Conservation (phyloP, 2,329 filamentous ascomycete species). For the Aspergillus carbonarius region DNA sequence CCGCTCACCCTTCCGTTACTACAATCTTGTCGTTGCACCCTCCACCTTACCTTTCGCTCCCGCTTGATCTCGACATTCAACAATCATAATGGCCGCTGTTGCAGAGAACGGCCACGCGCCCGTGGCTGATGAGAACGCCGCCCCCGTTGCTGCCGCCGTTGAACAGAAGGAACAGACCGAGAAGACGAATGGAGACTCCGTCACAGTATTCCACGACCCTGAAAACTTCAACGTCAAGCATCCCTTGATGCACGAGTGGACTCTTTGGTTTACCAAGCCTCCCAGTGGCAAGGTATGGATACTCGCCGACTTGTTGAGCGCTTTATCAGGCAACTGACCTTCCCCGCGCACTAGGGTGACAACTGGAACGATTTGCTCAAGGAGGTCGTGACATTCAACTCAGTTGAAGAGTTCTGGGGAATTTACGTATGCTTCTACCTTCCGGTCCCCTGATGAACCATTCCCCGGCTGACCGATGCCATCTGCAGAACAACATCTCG, state of each 20-base stretch:
- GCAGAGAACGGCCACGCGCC: slow-evolving; percentile 36
- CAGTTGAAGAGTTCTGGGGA: slow-evolving; percentile 99
- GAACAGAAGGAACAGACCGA: slow-evolving; percentile 40
- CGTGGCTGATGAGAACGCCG: slow-evolving; percentile 55
- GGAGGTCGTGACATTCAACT: slow-evolving; percentile 98
- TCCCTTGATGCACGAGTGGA: slow-evolving; percentile 96
- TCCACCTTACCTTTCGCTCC: slow-evolving; percentile 10
- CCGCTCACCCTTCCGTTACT: slow-evolving; percentile 9
- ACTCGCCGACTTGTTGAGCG: neutral
- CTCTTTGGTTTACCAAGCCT: slow-evolving; percentile 98
- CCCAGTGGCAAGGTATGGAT: slow-evolving; percentile 81
- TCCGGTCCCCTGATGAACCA: neutral
- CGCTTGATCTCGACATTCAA: neutral
- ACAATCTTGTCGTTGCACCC: slow-evolving; percentile 8
- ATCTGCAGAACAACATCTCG: slow-evolving; percentile 88
- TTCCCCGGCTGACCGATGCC: slow-evolving; percentile 14
- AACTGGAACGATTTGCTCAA: slow-evolving; percentile 99
- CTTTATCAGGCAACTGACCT: slow-evolving; percentile 9
- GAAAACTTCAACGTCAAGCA: slow-evolving; percentile 99
- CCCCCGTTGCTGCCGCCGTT: slow-evolving; percentile 50
- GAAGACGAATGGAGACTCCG: slow-evolving; percentile 55
- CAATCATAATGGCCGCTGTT: slow-evolving; percentile 38
- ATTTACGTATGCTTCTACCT: slow-evolving; percentile 74
- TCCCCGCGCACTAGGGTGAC: slow-evolving; percentile 64
- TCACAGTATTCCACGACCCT: slow-evolving; percentile 97